These are phyloP conservation scores for Salix suchowensis DNA, from an alignment of 345 rosid genomes.

Conservation along the genomic window DNA sequence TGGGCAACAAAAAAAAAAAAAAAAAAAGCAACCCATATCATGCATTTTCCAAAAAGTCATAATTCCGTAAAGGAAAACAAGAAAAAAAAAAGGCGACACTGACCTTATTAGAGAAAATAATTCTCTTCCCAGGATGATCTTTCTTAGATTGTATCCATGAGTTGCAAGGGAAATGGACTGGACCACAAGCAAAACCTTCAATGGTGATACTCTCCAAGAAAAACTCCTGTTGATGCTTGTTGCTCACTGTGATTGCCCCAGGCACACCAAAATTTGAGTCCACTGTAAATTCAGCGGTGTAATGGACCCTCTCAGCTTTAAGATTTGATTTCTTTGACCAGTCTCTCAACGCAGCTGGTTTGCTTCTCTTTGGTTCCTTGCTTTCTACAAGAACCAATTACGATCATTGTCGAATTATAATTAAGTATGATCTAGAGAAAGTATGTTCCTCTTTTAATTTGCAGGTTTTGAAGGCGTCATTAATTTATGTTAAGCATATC, in stretches of 20 bases:
- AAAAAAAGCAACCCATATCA: neutral
- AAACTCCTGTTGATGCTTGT: constrained; percentile 88
- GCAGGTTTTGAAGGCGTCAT: neutral
- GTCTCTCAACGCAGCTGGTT: constrained; percentile 57
- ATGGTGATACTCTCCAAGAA: constrained; percentile 79
- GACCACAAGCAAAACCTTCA: constrained; percentile 81
- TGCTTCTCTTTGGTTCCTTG: constrained; percentile 79
- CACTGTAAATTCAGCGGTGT: constrained; percentile 74
- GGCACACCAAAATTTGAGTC: constrained; percentile 71
- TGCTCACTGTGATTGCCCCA: constrained; percentile 79
- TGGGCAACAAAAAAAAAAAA: neutral
- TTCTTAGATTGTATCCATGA: constrained; percentile 88
- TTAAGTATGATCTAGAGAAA: neutral
- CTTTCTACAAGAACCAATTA: constrained; percentile 41
- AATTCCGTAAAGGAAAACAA: neutral
- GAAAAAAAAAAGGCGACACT: neutral
- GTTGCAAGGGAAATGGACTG: constrained; percentile 87
- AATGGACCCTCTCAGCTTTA: constrained; percentile 80
- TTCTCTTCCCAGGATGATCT: constrained; percentile 58
- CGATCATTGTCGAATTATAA: neutral
- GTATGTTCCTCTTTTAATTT: neutral
- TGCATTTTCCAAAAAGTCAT: neutral
- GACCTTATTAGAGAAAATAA: constrained; percentile 87
- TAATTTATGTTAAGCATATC: neutral
- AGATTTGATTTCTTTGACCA: constrained; percentile 80